phyloP scores from a whole-genome alignment of 805 yeast species.

The Ogataea pilisensis region DNA sequence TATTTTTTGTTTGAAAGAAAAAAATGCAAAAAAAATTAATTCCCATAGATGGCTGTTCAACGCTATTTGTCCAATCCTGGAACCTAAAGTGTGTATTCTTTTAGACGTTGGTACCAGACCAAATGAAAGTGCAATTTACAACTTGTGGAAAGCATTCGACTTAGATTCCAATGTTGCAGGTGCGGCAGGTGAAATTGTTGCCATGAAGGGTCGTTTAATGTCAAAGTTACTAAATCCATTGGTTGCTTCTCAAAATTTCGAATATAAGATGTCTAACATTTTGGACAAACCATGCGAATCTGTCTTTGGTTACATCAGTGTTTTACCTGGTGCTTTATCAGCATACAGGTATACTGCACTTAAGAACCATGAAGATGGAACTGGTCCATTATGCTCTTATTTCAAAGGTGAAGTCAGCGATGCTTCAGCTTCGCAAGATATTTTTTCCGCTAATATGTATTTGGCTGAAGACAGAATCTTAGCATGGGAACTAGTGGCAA shows the following conservation, averaged over 20 bases:
- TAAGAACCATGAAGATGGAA: conserved; percentile 79
- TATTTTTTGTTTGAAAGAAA: conserved; percentile 87
- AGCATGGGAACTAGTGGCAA: conserved; percentile 95
- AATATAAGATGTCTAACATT: conserved; percentile 95
- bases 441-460: conserved; percentile 95
- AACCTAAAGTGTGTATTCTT: conserved; percentile 85
- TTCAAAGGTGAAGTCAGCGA: conserved; percentile 72
- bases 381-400: conserved; percentile 86
- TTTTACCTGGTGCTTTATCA: conserved; percentile 92
- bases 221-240: conserved; percentile 77
- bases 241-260: conserved; percentile 95
- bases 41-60: conserved; percentile 98
- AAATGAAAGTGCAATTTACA: conserved; percentile 82
- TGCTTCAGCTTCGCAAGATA: conserved; percentile 47
- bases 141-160: conserved; percentile 97
- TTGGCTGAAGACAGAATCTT: conserved; percentile 94
- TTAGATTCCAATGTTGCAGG: conserved; percentile 96
- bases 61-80: conserved; percentile 86
- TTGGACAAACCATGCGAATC: conserved; percentile 93
- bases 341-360: conserved; percentile 91
- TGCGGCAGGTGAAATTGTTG: conserved; percentile 96
- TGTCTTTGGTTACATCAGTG: conserved; percentile 87
- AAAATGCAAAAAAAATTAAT: conserved; percentile 88
- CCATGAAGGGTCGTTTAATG: conserved; percentile 92
- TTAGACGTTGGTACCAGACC: conserved; percentile 98